phyloP scores from a whole-genome alignment of 2,329 filamentous ascomycete genomes.

The Torrubiella hemipterigena region DNA sequence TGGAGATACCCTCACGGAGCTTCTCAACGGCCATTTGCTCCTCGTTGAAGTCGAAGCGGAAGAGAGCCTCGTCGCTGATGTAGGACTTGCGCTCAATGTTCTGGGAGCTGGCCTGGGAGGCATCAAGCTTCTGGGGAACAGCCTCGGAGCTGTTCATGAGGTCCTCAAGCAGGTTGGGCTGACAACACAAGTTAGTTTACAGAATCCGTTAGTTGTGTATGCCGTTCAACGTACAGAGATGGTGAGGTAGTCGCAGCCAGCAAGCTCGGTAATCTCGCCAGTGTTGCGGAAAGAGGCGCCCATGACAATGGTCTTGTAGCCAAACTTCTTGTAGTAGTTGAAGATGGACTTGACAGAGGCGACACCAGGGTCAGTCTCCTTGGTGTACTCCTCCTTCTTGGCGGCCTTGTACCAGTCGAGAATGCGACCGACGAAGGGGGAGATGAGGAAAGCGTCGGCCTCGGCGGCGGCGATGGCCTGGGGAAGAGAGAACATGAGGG shows the following conservation, averaged over 20 bases:
- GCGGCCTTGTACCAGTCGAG: constrained; percentile 98
- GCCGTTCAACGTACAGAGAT: constrained; percentile 59
- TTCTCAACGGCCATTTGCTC: constrained; percentile 99
- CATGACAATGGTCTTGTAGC: constrained; percentile 99
- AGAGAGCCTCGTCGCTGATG: constrained; percentile 76
- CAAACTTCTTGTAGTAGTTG: constrained; percentile 99
- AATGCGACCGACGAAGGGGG: constrained; percentile 97
- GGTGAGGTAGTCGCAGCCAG: constrained; percentile 97
- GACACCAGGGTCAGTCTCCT: constrained; percentile 91
- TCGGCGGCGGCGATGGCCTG: constrained; percentile 96
- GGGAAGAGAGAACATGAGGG: constrained; percentile 91
- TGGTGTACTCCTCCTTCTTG: constrained; percentile 84
- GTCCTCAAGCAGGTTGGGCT: constrained; percentile 90
- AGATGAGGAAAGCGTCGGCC: constrained; percentile 94
- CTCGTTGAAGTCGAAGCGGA: constrained; percentile 99
- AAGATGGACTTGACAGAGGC: constrained; percentile 87
- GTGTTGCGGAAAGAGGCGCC: constrained; percentile 94
- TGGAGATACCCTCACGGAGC: constrained; percentile 97
- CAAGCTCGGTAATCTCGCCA: constrained; percentile 96
- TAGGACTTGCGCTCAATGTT: constrained; percentile 82
- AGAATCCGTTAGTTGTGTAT: constrained; percentile 2
- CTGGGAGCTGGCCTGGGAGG: constrained; percentile 50
- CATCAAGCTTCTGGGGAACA: constrained; percentile 89
- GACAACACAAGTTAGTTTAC: constrained; percentile 11
- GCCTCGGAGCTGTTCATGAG: constrained; percentile 71